Base-by-base conservation (phyloP, 176 grass and related monocot genomes). In the Musa beccarii region DNA sequence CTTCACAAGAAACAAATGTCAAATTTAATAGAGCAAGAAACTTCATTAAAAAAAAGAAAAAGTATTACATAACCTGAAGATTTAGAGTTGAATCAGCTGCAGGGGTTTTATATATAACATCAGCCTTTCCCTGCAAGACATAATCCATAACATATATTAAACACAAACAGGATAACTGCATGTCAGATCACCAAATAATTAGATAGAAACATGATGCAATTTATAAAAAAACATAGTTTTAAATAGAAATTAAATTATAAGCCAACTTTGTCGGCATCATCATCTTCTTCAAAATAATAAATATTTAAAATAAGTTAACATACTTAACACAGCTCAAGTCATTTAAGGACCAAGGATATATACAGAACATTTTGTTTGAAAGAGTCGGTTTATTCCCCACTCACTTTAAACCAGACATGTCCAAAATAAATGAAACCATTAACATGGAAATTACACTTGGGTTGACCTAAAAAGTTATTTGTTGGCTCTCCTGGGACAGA, bases 51-150 rank as follows among this genome's bases (percentile, higher is more conserved):
- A 9, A 73, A 77, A 14, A 73, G 51, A 22, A 63, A 9, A 68
- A 20, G 20, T 23, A 16, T 9, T 16, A n/a, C 19, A 34, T 6
- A 68, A 99, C 95, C 86, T 87, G 88, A 19, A 94, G 74, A 85
- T 87, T 93, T 73, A 99, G 66, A 16, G 86, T 83, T 8, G 88
- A 91, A 76, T 74, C 22, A 81, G 83, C 80, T 64, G 83, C n/a
- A 24, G 70, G n/a, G 67, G 80, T 82, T 77, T 91, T 94, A 66
- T 86, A 99, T 78, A 81, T 49, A 81, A 91, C 81, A 73, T 88
- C 88, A 79, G 95, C 88, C 68, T 86, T 94, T 11, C 83, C 95
- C 90, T 99, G 72, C 29, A 87, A 43, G 76, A 22, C 78, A 76
- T 19, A 19, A 69, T 53, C 53, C 14, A 61, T 74, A 74, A 20